A percentile compares a stretch with the other conserved stretches of the same genome.
Evolutionary conservation across 2,329 filamentous ascomycete genomes (phyloP).

Genomic region (Esteya vermicola): DNA sequence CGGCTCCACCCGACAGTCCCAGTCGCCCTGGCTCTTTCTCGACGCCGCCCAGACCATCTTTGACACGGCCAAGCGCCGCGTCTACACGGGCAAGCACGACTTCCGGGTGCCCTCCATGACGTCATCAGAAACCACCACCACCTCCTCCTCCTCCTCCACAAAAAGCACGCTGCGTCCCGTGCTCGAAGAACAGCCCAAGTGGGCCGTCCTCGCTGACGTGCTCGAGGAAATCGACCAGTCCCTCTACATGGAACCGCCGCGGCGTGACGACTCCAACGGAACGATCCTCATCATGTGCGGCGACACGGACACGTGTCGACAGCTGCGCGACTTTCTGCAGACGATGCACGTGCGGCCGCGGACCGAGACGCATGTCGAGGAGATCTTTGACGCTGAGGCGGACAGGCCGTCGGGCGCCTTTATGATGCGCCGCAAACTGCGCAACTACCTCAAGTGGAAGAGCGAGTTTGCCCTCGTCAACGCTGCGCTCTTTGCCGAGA

Average conservation of each 20-base stretch:
- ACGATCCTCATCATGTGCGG: constrained; percentile 92
- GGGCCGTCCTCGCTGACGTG: constrained; percentile 76
- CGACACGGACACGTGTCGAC: constrained; percentile 71
- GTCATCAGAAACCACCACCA: no score
- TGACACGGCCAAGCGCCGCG: constrained; percentile 71
- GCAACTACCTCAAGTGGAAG: constrained; percentile 85
- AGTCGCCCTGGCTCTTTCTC: constrained; percentile 91
- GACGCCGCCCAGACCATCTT: constrained; percentile 94
- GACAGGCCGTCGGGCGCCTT: constrained; percentile 60
- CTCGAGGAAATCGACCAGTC: constrained; percentile 82
- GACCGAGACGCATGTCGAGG: constrained; percentile 27
- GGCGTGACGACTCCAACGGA: constrained; percentile 72
- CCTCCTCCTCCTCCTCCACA: no score
- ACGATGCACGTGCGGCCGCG: constrained; percentile 66
- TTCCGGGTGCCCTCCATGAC: constrained; percentile 21
- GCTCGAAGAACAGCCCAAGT: constrained; percentile 90
- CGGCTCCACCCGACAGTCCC: constrained; percentile 73
- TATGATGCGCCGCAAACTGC: constrained; percentile 80
- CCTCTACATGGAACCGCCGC: constrained; percentile 63
- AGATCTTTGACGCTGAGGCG: constrained; percentile 35
- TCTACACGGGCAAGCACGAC: constrained; percentile 60
- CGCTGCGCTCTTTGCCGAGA: constrained; percentile 62
- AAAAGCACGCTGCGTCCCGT: constrained; percentile 54
- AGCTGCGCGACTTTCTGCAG: constrained; percentile 81
- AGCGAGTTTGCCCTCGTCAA: constrained; percentile 77